These are phyloP conservation scores for Hyaloperonospora brassicae DNA, from an alignment of 352 stramenopile species.

Conservation along the genomic window DNA sequence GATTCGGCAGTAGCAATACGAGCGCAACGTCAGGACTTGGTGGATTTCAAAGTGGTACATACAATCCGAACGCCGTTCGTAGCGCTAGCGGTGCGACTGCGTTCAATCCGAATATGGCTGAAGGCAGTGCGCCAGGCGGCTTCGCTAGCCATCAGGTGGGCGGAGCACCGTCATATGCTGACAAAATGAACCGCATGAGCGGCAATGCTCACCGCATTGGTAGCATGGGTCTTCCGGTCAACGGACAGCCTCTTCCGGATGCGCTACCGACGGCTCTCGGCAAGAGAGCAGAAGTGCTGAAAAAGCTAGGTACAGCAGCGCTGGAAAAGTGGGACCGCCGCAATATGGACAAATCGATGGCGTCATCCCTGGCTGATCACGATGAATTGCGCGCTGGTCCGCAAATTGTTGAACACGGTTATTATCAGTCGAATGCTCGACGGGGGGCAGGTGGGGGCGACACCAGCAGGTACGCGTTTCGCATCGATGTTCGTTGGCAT, in stretches of 20 bases:
- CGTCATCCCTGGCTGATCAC: conserved; percentile 80
- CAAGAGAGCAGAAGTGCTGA: conserved; percentile 72
- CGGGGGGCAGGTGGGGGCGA: conserved; percentile 61
- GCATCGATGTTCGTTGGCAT: neutral
- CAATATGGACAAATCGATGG: conserved; percentile 88
- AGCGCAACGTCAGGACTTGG: conserved; percentile 25
- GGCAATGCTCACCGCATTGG: conserved; percentile 28
- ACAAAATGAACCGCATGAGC: conserved; percentile 58
- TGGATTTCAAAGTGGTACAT: conserved; percentile 39
- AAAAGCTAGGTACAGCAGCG: conserved; percentile 71
- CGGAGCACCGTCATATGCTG: conserved; percentile 30
- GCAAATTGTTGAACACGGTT: conserved; percentile 61
- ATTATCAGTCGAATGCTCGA: conserved; percentile 59
- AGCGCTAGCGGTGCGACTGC: conserved; percentile 24
- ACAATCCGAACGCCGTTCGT: conserved; percentile 35
- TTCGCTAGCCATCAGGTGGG: conserved; percentile 19
- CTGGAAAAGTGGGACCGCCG: conserved; percentile 79
- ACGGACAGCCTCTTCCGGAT: conserved; percentile 38
- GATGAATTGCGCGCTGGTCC: conserved; percentile 65
- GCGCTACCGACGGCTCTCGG: conserved; percentile 48
- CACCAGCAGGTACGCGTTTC: conserved; percentile 48
- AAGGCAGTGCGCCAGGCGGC: conserved; percentile 11
- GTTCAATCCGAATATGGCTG: conserved; percentile 26
- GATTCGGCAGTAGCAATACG: conserved; percentile 34
- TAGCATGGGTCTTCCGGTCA: conserved; percentile 41